Conservation (phyloP, 2,329 filamentous ascomycete species). For the Biscogniauxia mediterranea region DNA sequence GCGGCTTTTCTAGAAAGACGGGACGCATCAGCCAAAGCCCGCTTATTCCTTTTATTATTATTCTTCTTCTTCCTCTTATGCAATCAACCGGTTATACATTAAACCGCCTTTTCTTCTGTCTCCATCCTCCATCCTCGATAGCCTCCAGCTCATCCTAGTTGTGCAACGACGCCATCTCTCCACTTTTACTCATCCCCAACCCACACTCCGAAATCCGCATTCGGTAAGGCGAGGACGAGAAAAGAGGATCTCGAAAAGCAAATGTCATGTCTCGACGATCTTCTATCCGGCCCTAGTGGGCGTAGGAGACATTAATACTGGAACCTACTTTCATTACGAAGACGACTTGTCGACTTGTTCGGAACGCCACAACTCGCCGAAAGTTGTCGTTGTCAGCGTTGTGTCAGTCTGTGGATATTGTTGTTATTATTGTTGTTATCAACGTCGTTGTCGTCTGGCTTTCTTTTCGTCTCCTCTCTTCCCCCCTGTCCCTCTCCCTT, state of each 20-base stretch:
- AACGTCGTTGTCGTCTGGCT: too few species aligned
- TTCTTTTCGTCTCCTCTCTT: too few species aligned
- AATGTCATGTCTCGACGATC: neutral
- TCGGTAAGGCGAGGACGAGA: neutral
- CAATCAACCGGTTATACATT: neutral
- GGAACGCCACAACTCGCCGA: neutral
- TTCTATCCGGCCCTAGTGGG: neutral
- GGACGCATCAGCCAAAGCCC: neutral
- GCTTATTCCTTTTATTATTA: too few species aligned
- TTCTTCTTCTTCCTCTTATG: neutral
- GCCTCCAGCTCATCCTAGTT: neutral
- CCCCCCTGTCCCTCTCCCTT: too few species aligned
- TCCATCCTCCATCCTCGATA: too few species aligned
- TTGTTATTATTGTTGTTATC: neutral
- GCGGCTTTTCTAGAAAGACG: neutral
- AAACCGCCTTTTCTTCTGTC: neutral
- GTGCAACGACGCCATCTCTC: neutral
- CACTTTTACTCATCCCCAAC: neutral
- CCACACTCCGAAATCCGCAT: neutral
- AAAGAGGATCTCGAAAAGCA: neutral
- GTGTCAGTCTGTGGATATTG: neutral
- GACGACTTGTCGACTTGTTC: neutral
- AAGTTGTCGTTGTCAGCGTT: neutral
- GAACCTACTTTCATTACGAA: neutral
- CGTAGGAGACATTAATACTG: neutral